Base-by-base conservation (phyloP, 208 protist genomes). In the Trypanosoma mega region DNA sequence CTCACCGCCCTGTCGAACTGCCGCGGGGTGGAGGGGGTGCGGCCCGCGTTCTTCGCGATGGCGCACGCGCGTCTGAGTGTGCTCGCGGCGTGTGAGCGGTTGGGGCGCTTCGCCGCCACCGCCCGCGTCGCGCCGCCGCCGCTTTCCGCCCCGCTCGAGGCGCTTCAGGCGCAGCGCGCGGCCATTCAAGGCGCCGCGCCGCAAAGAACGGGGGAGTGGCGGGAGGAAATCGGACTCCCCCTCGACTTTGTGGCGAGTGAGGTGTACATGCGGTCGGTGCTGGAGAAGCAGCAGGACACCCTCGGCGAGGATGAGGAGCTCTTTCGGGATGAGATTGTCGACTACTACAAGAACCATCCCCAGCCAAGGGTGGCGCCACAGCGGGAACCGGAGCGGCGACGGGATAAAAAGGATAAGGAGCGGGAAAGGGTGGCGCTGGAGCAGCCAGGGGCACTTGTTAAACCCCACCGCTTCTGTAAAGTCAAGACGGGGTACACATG, bases 391-490 rank as follows among this genome's bases (percentile, higher is more conserved):
- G 48, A 55, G 29, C 53, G 51, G 31, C 33, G 45, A 68, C 18
- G 31, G 41, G 18, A 64, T 54, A 31, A 45, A 53, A 39, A 62
- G 34, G 49, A 39, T 5, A 11, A 43, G 54, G 41, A 54, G 16
- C 34, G 56, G 50, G 52, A 62, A 31, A 33, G 47, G 43, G 29
- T 49, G 20, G 36, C 24, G n/a, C 20, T 2, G 8, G 56, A 44
- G 20, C 47, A 51, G 27, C 51, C 51, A 44, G 36, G 30, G 3
- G 41, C 45, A 44, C 74, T 94, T 8, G 61, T 94, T 59, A 99
- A 99, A 80, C 98, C 98, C 21, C 79, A 97, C 39, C 99, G 97
- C 69, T 99, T 98, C 84, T 99, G 98, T 79, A 97, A 98, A 48
- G 97, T 99, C 16, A 94, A 98, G 75, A 98, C 94, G 1, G 98